Percentiles rank a stretch among this genome's conserved stretches.
phyloP scores from a whole-genome alignment of 1,284 basidiomycete genomes.

The Trametes versicolor region DNA sequence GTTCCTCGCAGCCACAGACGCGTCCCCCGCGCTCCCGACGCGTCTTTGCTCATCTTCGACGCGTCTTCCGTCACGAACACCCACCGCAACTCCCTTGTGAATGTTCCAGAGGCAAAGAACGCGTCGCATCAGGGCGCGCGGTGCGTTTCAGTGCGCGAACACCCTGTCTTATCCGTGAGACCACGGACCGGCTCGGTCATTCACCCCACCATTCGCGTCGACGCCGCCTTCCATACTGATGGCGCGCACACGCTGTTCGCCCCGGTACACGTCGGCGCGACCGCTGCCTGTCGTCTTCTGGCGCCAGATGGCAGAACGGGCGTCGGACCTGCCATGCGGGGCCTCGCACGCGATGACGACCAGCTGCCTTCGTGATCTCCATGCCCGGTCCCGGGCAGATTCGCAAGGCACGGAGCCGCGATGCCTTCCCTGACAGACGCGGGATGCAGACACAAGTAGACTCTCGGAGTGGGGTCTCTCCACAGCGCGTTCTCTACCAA shows the following conservation, averaged over 20 bases:
- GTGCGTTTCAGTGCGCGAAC: slow-evolving; percentile 21
- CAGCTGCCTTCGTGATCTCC: slow-evolving; percentile 14
- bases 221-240: slow-evolving; percentile 25
- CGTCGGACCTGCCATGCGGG: slow-evolving; percentile 4
- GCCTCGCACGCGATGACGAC: slow-evolving; percentile 13
- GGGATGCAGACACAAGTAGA: not conserved
- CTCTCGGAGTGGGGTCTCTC: not conserved
- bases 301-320: not conserved
- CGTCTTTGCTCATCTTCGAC: slow-evolving; percentile 15
- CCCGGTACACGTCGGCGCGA: slow-evolving; percentile 1
- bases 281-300: not conserved
- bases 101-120: slow-evolving; percentile 6
- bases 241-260: slow-evolving; percentile 19
- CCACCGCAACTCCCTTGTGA: not conserved
- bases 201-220: slow-evolving; percentile 15
- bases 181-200: slow-evolving; percentile 18
- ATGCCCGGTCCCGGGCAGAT: slow-evolving; percentile 19
- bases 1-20: slow-evolving; percentile 37
- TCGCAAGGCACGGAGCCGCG: slow-evolving; percentile 8
- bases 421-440: not conserved
- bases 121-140: slow-evolving; percentile 14
- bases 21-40: slow-evolving; percentile 29
- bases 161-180: slow-evolving; percentile 18
- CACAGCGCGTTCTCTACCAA: slow-evolving; percentile 1
- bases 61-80: too few relatives aligned